Evolutionary conservation across 176 grass and related monocot genomes (phyloP), one percentile per base, ranked within the genome.

Genomic region (Secale cereale): DNA sequence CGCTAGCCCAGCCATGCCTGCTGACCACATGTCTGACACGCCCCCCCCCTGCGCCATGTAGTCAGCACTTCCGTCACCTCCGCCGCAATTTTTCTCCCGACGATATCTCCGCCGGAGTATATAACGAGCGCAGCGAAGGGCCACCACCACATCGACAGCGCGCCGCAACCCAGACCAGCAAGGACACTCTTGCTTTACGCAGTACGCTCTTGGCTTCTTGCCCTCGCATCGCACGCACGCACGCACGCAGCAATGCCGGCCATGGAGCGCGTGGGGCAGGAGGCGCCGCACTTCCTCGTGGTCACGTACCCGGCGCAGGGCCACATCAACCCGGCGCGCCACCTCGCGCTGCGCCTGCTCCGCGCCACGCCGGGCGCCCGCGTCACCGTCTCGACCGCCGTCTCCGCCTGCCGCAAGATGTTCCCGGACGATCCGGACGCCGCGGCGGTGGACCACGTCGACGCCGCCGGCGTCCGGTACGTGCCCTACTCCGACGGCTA

Each of bases 311-410:
- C 85, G 14, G 57, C 81, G 33, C 90, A 90, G 74, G 85, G 93
- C 87, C 90, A 94, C 85, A 92, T 94, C 73, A 92, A 92, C 74
- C 93, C 87, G n/a, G 81, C 66, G 13, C 82, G 87, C 78, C 90
- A 88, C 61, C 90, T 94, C 31, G 90, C 87, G 4, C 46, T 32
- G 71, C 80, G 83, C 82, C 81, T 94, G 5, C n/a, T 48, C 4
- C 67, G 56, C 64, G 82, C 79, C 57, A 66, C 67, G 27, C 52
- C 19, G 19, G 88, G 87, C 0, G 74, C 75, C 2, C 78, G 68
- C 10, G 88, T 92, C 66, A 93, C 94, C n/a, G 0, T 94, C 20
- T 97, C 89, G 60, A 94, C 87, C 3, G 43, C 89, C 16, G 46
- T 93, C 2, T 95, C 83, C 2, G 86, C 50, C 7, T 74, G 81